These are phyloP conservation scores for Colletotrichum destructivum DNA, from an alignment of 2,329 filamentous ascomycete genomes.

Conservation along the genomic window DNA sequence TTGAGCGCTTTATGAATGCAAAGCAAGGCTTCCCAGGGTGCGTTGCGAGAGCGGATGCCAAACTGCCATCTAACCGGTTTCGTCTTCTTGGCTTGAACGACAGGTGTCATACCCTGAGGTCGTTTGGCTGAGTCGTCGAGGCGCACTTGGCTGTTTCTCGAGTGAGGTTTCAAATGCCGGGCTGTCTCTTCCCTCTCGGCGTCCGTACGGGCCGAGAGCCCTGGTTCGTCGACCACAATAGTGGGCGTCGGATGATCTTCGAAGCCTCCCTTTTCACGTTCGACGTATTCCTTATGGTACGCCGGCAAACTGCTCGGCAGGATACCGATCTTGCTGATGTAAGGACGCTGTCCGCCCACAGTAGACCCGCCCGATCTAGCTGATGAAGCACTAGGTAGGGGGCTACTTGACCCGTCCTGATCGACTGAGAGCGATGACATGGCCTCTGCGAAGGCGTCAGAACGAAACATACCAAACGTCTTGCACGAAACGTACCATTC, in stretches of 20 bases:
- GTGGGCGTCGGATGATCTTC: constrained; percentile 60
- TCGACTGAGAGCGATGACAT: constrained; percentile 49
- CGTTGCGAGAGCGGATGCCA: constrained; percentile 93
- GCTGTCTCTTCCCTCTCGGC: constrained; percentile 88
- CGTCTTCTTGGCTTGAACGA: constrained; percentile 73
- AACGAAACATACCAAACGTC: background rate
- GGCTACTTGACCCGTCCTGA: constrained; percentile 59
- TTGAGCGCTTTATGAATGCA: constrained; percentile 94
- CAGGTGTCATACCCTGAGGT: constrained; percentile 75
- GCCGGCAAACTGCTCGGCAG: constrained; percentile 91
- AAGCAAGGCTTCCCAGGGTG: constrained; percentile 92
- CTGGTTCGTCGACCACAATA: constrained; percentile 63
- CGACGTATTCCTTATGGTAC: constrained; percentile 93
- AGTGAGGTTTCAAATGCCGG: constrained; percentile 88
- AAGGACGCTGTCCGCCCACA: constrained; percentile 66
- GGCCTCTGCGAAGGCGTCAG: constrained; percentile 47
- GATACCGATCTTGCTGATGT: constrained; percentile 90
- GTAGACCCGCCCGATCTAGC: constrained; percentile 68
- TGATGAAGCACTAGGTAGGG: constrained; percentile 69
- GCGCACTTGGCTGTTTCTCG: constrained; percentile 74
- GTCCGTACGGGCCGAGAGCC: constrained; percentile 67
- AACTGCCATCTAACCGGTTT: constrained; percentile 97
- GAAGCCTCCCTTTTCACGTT: constrained; percentile 73
- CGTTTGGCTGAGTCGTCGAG: constrained; percentile 75
- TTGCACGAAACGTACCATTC: constrained; percentile 72